Evolutionary conservation across 352 stramenopile species (phyloP).

Genomic region (Pythium apleroticum): DNA sequence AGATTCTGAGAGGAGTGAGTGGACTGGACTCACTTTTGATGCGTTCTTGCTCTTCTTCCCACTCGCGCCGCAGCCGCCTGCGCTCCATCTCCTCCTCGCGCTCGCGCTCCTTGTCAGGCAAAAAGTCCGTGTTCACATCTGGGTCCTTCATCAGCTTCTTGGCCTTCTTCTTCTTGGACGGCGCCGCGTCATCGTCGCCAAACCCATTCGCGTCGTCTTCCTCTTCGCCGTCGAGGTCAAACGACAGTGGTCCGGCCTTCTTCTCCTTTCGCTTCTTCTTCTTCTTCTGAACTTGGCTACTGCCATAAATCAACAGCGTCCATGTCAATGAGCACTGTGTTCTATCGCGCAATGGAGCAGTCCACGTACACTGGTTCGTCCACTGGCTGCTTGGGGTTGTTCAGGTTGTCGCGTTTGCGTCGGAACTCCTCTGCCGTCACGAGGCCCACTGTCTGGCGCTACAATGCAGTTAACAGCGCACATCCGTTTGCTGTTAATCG

Average conservation of each 20-base stretch:
- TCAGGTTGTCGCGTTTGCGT: conserved; percentile 80
- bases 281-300: conserved; percentile 42
- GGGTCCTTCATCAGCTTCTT: conserved; percentile 92
- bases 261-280: conserved; percentile 84
- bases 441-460: conserved; percentile 89
- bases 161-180: conserved; percentile 32
- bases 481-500: neutral
- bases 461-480: neutral
- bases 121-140: conserved; percentile 93
- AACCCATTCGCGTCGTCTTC: conserved; percentile 31
- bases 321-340: too few species aligned
- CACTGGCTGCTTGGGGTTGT: conserved; percentile 38
- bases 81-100: conserved; percentile 74
- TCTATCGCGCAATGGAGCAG: too few species aligned
- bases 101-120: conserved; percentile 93
- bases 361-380: conserved; percentile 14
- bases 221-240: conserved; percentile 82
- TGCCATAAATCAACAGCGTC: conserved; percentile 15
- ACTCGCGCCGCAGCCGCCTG: conserved; percentile 88
- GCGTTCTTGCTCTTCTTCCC: conserved; percentile 90
- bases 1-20: neutral
- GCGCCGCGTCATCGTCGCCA: conserved; percentile 15
- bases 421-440: conserved; percentile 95
- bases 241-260: conserved; percentile 72
- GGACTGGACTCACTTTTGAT: conserved; percentile 83